A percentile compares a stretch with the other conserved stretches of the same genome.
phyloP scores from a whole-genome alignment of 2,329 filamentous ascomycete genomes.

The Cladosporium oxysporum region DNA sequence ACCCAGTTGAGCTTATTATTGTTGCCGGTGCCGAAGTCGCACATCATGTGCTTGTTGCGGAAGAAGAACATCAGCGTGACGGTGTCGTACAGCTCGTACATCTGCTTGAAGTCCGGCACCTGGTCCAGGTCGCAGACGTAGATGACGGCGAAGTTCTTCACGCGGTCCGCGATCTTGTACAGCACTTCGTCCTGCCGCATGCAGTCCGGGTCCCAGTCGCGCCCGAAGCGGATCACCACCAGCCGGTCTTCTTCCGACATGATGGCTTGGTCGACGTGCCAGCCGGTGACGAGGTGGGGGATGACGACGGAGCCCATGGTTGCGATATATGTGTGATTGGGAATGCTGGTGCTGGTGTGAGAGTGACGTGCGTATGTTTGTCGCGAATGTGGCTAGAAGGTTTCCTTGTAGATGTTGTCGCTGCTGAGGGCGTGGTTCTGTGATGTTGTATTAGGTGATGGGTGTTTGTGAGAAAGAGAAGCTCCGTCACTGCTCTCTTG shows the following conservation, averaged over 20 bases:
- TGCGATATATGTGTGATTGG: background rate
- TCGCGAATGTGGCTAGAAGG: background rate
- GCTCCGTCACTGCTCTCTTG: background rate
- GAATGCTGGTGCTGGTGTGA: background rate
- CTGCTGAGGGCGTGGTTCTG: background rate
- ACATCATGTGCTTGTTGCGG: conserved; percentile 98
- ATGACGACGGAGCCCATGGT: conserved; percentile 83
- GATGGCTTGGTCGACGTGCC: conserved; percentile 98
- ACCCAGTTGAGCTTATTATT: conserved; percentile 99
- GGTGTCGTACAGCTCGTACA: conserved; percentile 82
- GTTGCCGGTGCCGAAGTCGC: conserved; percentile 95
- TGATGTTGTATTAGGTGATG: background rate
- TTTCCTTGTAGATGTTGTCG: background rate
- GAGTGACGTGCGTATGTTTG: background rate
- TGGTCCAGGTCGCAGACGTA: conserved; percentile 93
- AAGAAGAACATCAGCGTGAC: conserved; percentile 98
- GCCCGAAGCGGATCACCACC: conserved; percentile 89
- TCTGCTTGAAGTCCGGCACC: conserved; percentile 90
- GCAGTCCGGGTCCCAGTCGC: conserved; percentile 79
- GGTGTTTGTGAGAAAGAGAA: background rate
- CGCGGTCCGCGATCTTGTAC: conserved; percentile 87
- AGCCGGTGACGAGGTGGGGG: conserved; percentile 86
- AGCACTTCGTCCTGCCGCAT: conserved; percentile 90
- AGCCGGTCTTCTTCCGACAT: conserved; percentile 87
- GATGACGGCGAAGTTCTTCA: conserved; percentile 91